Percentiles rank a stretch among this genome's conserved stretches.
phyloP scores from a whole-genome alignment of 2,329 filamentous ascomycete genomes.

The Talaromyces funiculosus region DNA sequence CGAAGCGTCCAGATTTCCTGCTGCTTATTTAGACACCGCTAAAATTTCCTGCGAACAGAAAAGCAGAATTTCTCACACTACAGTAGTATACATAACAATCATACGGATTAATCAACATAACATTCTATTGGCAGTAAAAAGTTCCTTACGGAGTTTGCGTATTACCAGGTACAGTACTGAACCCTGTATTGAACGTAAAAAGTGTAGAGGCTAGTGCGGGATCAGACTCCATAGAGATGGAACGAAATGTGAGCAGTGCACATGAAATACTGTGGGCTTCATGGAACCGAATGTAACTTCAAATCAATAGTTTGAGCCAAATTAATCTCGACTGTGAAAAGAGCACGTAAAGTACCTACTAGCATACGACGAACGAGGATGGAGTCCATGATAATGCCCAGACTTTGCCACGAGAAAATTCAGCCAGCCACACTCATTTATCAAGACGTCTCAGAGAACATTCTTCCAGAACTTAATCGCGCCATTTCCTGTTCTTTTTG shows the following conservation, averaged over 20 bases:
- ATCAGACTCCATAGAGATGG: not conserved
- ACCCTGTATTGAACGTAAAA: not conserved
- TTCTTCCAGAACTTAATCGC: not conserved
- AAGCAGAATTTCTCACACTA: no score
- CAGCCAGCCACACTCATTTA: no score
- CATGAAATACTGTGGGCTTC: not conserved
- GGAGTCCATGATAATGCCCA: no score
- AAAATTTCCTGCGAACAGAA: not conserved
- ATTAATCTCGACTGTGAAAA: no score
- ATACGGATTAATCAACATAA: not conserved
- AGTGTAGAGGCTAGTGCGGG: not conserved
- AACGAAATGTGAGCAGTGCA: not conserved
- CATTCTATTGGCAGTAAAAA: not conserved
- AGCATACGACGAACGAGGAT: no score
- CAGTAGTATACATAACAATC: no score
- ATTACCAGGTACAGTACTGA: not conserved
- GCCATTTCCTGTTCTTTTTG: not conserved
- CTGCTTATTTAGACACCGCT: no score
- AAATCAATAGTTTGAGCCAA: not conserved
- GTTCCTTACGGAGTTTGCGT: not conserved
- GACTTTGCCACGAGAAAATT: no score
- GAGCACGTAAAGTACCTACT: no score
- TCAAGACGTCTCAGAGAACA: no score
- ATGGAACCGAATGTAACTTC: not conserved
- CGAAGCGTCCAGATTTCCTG: no score